These are phyloP conservation scores for Dactylellina drechsleri DNA, from an alignment of 2,329 filamentous ascomycete genomes.

Conservation along the genomic window DNA sequence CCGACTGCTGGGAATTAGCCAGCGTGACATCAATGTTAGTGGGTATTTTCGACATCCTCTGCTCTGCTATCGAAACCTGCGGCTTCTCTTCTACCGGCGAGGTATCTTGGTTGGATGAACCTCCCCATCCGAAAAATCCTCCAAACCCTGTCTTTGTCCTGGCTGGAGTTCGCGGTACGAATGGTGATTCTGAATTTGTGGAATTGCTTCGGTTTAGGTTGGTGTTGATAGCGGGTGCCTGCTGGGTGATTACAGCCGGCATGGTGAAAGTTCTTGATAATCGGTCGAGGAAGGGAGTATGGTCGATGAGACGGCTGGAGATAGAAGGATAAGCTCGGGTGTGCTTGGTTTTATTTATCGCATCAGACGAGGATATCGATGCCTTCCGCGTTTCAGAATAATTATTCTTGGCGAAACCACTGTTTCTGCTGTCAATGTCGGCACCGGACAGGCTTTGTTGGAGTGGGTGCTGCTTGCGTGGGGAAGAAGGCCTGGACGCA, in stretches of 20 bases:
- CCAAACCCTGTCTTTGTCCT: constrained; percentile 42
- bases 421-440: constrained; percentile 30
- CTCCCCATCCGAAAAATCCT: constrained; percentile 47
- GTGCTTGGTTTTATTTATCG: constrained; percentile 42
- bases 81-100: constrained; percentile 36
- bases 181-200: constrained; percentile 45
- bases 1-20: constrained; percentile 47
- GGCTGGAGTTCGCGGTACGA: constrained; percentile 35
- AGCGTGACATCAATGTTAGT: constrained; percentile 48
- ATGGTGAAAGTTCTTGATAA: constrained; percentile 48
- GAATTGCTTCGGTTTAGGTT: constrained; percentile 51
- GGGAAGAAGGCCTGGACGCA: constrained; percentile 45
- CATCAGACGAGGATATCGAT: constrained; percentile 36
- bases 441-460: constrained; percentile 41
- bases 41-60: constrained; percentile 50
- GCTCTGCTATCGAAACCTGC: constrained; percentile 31
- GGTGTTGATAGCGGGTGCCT: constrained; percentile 33
- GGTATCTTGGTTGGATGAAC: constrained; percentile 27
- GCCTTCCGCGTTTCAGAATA: constrained; percentile 41
- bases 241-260: constrained; percentile 49
- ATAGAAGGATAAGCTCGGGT: constrained; percentile 45
- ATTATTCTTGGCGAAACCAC: constrained; percentile 20
- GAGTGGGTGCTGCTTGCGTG: constrained; percentile 40
- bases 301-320: constrained; percentile 47
- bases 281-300: constrained; percentile 32